These are phyloP conservation scores for Ulmus americana DNA, from an alignment of 331 rosid genomes.

Conservation along the genomic window DNA sequence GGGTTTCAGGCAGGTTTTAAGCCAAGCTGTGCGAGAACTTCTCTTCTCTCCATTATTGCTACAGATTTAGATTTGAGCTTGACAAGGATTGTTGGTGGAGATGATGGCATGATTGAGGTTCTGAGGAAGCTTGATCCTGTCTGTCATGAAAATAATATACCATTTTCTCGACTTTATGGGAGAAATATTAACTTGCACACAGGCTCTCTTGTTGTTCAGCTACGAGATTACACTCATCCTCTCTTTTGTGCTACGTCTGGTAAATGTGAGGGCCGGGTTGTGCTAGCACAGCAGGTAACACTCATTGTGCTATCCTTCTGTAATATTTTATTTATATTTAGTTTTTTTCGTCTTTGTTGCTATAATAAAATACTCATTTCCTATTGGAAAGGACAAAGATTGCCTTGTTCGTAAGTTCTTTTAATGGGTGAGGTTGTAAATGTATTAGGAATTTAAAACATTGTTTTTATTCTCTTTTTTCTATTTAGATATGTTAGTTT, in stretches of 20 bases:
- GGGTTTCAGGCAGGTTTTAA: slow-evolving; percentile 92
- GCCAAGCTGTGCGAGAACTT: slow-evolving; percentile 71
- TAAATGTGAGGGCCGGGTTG: slow-evolving; percentile 78
- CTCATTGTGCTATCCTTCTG: slow-evolving; percentile 13
- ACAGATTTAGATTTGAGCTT: slow-evolving; percentile 67
- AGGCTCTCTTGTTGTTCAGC: slow-evolving; percentile 64
- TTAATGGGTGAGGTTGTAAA: background rate
- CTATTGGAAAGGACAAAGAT: too few relatives aligned
- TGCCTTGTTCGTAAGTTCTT: background rate
- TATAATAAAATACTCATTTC: too few relatives aligned
- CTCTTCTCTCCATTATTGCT: slow-evolving; percentile 76
- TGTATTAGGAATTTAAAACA: background rate
- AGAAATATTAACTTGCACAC: slow-evolving; percentile 60
- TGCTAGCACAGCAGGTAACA: slow-evolving; percentile 92
- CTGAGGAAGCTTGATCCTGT: slow-evolving; percentile 87
- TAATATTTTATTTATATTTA: background rate
- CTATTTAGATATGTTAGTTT: slow-evolving; percentile 6
- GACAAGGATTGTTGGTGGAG: slow-evolving; percentile 87
- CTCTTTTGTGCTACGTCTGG: slow-evolving; percentile 72
- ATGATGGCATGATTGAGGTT: slow-evolving; percentile 79
- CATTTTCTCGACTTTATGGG: slow-evolving; percentile 91
- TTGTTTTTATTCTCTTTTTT: background rate
- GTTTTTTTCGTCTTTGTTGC: background rate
- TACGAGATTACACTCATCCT: slow-evolving; percentile 78
- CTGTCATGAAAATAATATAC: slow-evolving; percentile 63